phyloP scores from a whole-genome alignment of 352 stramenopile species.

The Phytophthora pistaciae region DNA sequence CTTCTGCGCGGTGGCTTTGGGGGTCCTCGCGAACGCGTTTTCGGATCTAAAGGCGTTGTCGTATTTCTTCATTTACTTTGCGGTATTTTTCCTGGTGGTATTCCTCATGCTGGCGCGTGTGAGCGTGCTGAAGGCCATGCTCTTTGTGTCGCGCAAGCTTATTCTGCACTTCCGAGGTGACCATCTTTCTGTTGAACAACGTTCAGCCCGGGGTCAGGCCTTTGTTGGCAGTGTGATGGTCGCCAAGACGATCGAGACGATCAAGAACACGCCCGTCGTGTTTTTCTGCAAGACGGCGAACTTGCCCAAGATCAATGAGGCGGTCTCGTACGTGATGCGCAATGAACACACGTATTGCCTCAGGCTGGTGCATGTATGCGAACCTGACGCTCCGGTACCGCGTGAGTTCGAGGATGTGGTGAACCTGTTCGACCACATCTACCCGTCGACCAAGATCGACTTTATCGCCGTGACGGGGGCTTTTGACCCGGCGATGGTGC shows the following conservation, averaged over 20 bases:
- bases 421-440: conserved; percentile 89
- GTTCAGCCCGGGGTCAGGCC: conserved; percentile 31
- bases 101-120: conserved; percentile 75
- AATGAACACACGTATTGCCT: conserved; percentile 92
- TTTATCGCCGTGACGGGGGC: conserved; percentile 83
- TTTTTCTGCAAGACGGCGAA: conserved; percentile 93
- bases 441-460: conserved; percentile 91
- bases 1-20: conserved; percentile 50
- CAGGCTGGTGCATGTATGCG: conserved; percentile 83
- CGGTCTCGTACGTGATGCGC: conserved; percentile 88
- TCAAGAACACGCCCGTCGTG: conserved; percentile 87
- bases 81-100: conserved; percentile 49
- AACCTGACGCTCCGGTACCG: conserved; percentile 34
- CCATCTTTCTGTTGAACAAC: conserved; percentile 14
- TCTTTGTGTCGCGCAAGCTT: conserved; percentile 59
- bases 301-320: conserved; percentile 93
- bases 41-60: conserved; percentile 48
- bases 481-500: conserved; percentile 81
- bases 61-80: conserved; percentile 74
- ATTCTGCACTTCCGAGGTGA: conserved; percentile 34
- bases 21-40: conserved; percentile 63
- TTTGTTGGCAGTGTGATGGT: conserved; percentile 62
- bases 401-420: conserved; percentile 61
- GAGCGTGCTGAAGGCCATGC: conserved; percentile 51
- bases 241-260: conserved; percentile 76